Evolutionary conservation across 2,329 filamentous ascomycete genomes (phyloP), one percentile per base, ranked within the genome.

Genomic region (Thelonectria rubi): DNA sequence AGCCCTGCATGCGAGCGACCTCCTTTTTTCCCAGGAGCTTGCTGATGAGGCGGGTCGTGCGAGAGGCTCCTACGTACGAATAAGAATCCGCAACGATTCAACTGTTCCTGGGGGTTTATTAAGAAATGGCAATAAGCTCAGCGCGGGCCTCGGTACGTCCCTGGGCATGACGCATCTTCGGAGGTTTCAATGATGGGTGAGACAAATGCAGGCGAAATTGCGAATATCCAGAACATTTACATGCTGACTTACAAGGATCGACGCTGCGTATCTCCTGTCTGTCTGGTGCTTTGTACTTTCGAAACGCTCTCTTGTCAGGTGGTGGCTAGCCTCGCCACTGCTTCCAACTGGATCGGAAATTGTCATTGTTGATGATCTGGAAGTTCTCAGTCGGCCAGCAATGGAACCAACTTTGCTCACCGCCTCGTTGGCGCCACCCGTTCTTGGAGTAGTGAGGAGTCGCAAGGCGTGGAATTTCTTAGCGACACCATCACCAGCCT

Each of bases 401-500:
- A 54, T 21, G 6, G 26, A 30, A 30, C 20, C 32, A 39, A 53
- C 15, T 42, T 53, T 18, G 42, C 49, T 53, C 58, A 61, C 58
- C 58, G 58, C 58, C 42, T 61, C 53, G 53, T 15, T 47, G 42
- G 37, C 47, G 42, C 46, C 42, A 37, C 34, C 37, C 32, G 24
- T 57, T 30, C 32, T 34, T 53, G 20, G 42, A 43, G 53, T 17
- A 43, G 47, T 15, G 26, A 30, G 10, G 26, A 30, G 26, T 8
- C 26, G 26, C 10, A 8, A 30, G 26, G 26, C 26, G 26, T 30
- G 26, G 32, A 47, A 37, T n/a, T 21, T 40, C 42, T 34, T 32
- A 43, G 48, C 42, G 48, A 53, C 42, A 48, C 40, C n/a, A 56
- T 37, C 21, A 26, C 21, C 10, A 58, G 55, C 43, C n/a, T 24